Percentiles rank a stretch among this genome's conserved stretches.
phyloP scores from a whole-genome alignment of 441 rosid genomes.

The Adansonia grandidieri region DNA sequence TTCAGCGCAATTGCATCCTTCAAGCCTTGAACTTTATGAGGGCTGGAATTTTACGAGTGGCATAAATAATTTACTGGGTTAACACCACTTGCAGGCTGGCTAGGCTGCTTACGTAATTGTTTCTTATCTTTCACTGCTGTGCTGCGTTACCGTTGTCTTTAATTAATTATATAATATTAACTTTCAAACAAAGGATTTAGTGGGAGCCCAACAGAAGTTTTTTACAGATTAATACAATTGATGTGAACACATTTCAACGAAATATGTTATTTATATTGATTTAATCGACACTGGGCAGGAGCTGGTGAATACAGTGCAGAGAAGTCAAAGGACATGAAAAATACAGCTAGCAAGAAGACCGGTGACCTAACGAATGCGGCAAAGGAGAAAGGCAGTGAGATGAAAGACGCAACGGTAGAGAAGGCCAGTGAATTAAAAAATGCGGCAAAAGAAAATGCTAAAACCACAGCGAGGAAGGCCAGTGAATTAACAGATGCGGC shows the following conservation, averaged over 20 bases:
- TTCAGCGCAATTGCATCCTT: not conserved
- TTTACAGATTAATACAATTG: not conserved
- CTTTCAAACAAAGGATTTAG: not conserved
- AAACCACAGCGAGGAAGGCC: not conserved
- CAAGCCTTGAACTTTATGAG: not conserved
- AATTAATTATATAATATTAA: not conserved
- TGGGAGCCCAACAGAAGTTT: not conserved
- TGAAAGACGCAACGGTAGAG: constrained; percentile 16
- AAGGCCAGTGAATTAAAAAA: constrained; percentile 28
- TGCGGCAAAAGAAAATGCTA: constrained; percentile 25
- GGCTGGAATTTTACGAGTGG: not conserved
- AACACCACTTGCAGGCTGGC: not conserved
- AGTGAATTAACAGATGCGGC: constrained; percentile 25
- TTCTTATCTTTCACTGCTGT: no score
- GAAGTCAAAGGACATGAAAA: constrained; percentile 27
- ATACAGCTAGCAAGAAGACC: constrained; percentile 25
- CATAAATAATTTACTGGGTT: not conserved
- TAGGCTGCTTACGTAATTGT: no score
- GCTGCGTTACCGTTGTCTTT: no score
- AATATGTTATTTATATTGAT: not conserved
- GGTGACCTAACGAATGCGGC: constrained; percentile 26
- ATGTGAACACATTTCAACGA: no score
- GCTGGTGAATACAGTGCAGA: constrained; percentile 26
- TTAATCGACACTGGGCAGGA: constrained; percentile 17
- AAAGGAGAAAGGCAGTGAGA: not conserved